These are phyloP conservation scores for Corchorus capsularis DNA, from an alignment of 345 rosid genomes.

Conservation along the genomic window DNA sequence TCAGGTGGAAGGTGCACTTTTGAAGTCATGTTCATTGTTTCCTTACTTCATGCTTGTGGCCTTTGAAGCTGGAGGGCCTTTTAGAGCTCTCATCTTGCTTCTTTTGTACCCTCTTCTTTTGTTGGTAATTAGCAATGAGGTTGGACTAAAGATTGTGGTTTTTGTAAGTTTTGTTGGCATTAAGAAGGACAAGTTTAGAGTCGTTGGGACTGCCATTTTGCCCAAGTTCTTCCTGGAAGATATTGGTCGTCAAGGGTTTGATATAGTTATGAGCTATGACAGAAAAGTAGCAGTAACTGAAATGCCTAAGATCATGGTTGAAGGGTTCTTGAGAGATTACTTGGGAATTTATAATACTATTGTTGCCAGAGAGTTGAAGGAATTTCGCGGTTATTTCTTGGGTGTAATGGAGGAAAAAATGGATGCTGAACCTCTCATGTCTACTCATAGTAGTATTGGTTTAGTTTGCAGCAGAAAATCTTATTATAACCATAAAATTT, in stretches of 20 bases:
- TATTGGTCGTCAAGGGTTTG: conserved; percentile 52
- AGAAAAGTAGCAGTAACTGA: conserved; percentile 49
- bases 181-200: conserved; percentile 33
- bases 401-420: conserved; percentile 49
- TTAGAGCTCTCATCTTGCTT: conserved; percentile 52
- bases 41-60: conserved; percentile 76
- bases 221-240: conserved; percentile 67
- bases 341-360: conserved; percentile 48
- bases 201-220: conserved; percentile 50
- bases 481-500: conserved; percentile 13
- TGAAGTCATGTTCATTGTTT: conserved; percentile 49
- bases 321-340: conserved; percentile 51
- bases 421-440: conserved; percentile 8
- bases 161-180: conserved; percentile 56
- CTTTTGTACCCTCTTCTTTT: conserved; percentile 51
- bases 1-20: conserved; percentile 50
- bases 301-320: conserved; percentile 62
- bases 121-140: conserved; percentile 37
- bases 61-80: conserved; percentile 60
- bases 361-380: conserved; percentile 52
- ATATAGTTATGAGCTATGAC: conserved; percentile 44
- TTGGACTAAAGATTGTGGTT: conserved; percentile 49
- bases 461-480: conserved; percentile 26
- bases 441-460: conserved; percentile 20
- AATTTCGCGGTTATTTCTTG: conserved; percentile 42